Conservation (phyloP, 2,329 filamentous ascomycete species). For the Colletotrichum sp. region DNA sequence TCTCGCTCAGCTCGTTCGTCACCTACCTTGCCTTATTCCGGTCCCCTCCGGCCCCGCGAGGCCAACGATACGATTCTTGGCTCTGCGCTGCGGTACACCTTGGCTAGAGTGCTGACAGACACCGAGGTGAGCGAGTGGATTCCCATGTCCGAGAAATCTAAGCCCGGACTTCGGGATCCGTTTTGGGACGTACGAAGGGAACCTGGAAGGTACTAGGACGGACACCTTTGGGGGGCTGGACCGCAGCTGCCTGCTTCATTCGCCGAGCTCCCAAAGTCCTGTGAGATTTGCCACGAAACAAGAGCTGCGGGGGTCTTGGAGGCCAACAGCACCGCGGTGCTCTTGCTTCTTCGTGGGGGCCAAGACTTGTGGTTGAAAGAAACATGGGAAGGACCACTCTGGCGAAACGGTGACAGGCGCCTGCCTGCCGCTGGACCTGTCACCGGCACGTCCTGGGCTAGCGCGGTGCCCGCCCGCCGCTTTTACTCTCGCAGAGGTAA, state of each 20-base stretch:
- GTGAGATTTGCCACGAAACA: neutral
- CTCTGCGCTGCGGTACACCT: neutral
- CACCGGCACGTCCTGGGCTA: neutral
- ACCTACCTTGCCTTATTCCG: neutral
- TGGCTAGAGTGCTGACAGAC: constrained; percentile 7
- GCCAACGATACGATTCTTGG: neutral
- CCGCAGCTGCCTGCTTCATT: neutral
- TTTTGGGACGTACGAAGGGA: neutral
- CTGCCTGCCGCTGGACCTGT: neutral
- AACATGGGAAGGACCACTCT: neutral
- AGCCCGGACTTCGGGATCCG: neutral
- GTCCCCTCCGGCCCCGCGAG: neutral
- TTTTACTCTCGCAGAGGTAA: neutral
- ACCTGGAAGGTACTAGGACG: neutral
- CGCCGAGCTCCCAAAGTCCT: neutral
- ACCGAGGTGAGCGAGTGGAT: constrained; percentile 5
- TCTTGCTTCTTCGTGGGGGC: neutral
- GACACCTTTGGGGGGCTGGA: neutral
- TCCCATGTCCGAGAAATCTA: neutral
- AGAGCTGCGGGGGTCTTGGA: neutral
- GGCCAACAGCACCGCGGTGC: neutral
- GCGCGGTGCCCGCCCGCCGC: neutral
- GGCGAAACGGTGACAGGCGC: neutral
- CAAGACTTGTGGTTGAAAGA: neutral
- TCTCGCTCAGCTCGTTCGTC: neutral